These are phyloP conservation scores for Leptosphaerulina australis DNA, from an alignment of 2,329 filamentous ascomycete species.

Conservation along the genomic window DNA sequence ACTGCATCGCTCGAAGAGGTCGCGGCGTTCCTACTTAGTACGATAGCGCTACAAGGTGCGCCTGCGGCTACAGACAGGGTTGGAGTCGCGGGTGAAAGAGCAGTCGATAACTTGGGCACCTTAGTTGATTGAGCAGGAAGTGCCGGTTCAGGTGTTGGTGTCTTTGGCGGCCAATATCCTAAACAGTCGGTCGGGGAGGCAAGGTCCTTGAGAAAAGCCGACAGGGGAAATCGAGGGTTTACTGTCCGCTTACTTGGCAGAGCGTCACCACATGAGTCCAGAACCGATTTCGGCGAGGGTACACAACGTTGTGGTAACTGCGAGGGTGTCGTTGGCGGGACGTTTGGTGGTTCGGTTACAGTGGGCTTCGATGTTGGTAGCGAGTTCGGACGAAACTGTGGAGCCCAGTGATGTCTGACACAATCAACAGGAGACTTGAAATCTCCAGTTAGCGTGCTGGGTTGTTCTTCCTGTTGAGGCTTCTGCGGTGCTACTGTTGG, in stretches of 20 bases:
- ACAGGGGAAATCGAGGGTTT: slow-evolving; percentile 18
- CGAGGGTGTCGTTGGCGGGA: background rate
- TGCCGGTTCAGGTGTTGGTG: background rate
- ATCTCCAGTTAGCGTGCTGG: background rate
- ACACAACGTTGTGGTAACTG: background rate
- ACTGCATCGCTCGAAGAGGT: slow-evolving; percentile 1
- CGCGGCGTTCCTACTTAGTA: background rate
- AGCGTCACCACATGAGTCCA: background rate
- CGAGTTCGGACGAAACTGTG: slow-evolving; percentile 28
- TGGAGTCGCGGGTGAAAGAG: slow-evolving; percentile 4
- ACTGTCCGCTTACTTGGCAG: background rate
- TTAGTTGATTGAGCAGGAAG: background rate
- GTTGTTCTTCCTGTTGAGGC: background rate
- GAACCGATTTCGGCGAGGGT: background rate
- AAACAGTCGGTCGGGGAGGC: slow-evolving; percentile 2
- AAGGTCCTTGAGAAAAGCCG: slow-evolving; percentile 23
- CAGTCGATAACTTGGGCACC: too few species aligned
- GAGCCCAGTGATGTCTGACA: slow-evolving; percentile 32
- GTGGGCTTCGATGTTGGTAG: background rate
- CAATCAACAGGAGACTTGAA: slow-evolving; percentile 7
- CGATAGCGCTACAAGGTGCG: slow-evolving; percentile 13
- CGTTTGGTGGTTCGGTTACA: background rate
- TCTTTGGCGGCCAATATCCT: slow-evolving; percentile 1
- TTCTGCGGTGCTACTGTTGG: background rate
- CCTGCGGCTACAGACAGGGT: slow-evolving; percentile 18